A percentile compares a stretch with the other conserved stretches of the same genome.
phyloP scores from a whole-genome alignment of 768 basidiomycete species.

The Mycena alexandri region DNA sequence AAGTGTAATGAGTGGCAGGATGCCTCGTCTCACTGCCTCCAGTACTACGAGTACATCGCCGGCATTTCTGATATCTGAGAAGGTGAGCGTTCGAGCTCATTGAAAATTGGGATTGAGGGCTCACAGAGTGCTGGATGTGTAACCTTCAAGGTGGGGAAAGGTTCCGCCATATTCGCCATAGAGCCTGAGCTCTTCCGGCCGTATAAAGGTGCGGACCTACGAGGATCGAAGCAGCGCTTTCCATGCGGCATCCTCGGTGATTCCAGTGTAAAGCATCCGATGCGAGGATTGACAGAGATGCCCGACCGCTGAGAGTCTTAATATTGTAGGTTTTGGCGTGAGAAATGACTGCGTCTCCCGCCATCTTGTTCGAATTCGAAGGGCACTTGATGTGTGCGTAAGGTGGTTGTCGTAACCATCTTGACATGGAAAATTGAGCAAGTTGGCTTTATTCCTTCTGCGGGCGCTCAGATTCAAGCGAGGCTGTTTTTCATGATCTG shows the following conservation, averaged over 20 bases:
- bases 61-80: conserved; percentile 65
- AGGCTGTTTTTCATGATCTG: no score
- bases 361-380: conserved; percentile 6
- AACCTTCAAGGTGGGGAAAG: neutral
- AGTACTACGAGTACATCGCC: conserved; percentile 66
- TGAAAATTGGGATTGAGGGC: neutral
- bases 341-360: conserved; percentile 18
- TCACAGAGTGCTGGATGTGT: conserved; percentile 29
- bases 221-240: conserved; percentile 1
- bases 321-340: conserved; percentile 26
- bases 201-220: conserved; percentile 12
- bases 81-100: neutral
- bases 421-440: conserved; percentile 8
- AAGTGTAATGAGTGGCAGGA: conserved; percentile 63
- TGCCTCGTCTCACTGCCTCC: conserved; percentile 65
- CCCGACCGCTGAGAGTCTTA: neutral
- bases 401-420: conserved; percentile 23
- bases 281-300: conserved; percentile 9
- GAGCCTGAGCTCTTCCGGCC: neutral
- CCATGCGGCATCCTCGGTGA: conserved; percentile 22
- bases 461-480: no score
- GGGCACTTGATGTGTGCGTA: conserved; percentile 1
- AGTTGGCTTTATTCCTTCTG: neutral
- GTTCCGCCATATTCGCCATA: conserved; percentile 8
- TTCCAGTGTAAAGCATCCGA: conserved; percentile 27